Conservation (phyloP, 2,329 filamentous ascomycete species). For the Amesomyces nigricolor region DNA sequence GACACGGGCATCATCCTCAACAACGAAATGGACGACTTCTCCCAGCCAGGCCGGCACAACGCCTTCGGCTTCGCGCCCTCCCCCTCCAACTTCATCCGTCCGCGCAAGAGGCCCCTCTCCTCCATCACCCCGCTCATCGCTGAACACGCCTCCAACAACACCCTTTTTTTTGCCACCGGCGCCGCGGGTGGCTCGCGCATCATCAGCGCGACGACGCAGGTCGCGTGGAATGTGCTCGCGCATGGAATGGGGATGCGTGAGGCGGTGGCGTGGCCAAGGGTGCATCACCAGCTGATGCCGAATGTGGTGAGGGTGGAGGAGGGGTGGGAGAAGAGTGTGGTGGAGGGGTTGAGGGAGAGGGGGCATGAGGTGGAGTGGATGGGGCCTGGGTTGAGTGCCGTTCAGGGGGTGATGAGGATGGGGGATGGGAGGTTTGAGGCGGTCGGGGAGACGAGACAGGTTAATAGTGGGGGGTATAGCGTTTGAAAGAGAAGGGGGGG, state of each 20-base stretch:
- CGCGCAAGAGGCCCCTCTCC: slow-evolving; percentile 75
- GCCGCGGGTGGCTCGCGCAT: slow-evolving; percentile 80
- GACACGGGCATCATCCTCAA: slow-evolving; percentile 77
- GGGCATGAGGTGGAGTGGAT: slow-evolving; percentile 72
- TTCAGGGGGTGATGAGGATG: slow-evolving; percentile 64
- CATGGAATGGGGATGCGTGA: slow-evolving; percentile 53
- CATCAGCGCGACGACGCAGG: slow-evolving; percentile 76
- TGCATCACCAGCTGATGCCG: slow-evolving; percentile 80
- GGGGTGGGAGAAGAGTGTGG: slow-evolving; percentile 62
- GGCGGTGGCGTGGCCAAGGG: slow-evolving; percentile 60
- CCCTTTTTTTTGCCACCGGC: slow-evolving; percentile 66
- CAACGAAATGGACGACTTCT: slow-evolving; percentile 74
- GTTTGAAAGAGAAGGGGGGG: slow-evolving; percentile 33
- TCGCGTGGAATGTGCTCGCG: slow-evolving; percentile 69
- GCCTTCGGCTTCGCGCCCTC: slow-evolving; percentile 81
- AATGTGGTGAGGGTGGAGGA: slow-evolving; percentile 66
- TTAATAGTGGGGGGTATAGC: slow-evolving; percentile 63
- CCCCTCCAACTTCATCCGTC: slow-evolving; percentile 72
- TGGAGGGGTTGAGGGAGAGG: slow-evolving; percentile 57
- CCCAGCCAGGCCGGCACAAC: slow-evolving; percentile 70
- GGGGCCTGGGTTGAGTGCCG: slow-evolving; percentile 58
- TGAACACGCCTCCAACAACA: slow-evolving; percentile 57
- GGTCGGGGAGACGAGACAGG: slow-evolving; percentile 75
- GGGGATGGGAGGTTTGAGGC: slow-evolving; percentile 68
- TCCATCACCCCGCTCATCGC: slow-evolving; percentile 79